Percentiles rank a stretch among this genome's conserved stretches.
These are phyloP conservation scores for Claviceps digitariae DNA, from an alignment of 2,329 filamentous ascomycete species.

Conservation along the genomic window DNA sequence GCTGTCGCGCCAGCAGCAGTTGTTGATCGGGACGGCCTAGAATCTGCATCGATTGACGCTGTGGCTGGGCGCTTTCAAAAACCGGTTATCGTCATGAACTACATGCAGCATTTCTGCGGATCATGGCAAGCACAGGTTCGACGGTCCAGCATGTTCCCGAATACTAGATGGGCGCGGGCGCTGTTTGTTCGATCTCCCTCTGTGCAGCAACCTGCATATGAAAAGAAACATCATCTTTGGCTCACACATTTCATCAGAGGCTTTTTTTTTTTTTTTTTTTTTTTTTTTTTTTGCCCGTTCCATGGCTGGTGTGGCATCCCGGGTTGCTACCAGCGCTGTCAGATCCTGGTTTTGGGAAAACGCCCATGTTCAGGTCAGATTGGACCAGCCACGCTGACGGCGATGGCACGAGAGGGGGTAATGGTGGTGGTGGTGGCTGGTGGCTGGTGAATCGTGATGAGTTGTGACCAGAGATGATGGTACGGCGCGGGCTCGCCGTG, in stretches of 20 bases:
- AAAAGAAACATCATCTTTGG: no score
- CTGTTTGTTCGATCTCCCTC: no score
- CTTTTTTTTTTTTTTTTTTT: no score
- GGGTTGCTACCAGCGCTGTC: background rate
- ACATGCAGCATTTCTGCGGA: no score
- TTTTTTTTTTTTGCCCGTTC: background rate
- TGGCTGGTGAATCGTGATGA: background rate
- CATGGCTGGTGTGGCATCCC: background rate
- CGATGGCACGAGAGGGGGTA: background rate
- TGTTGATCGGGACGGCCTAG: background rate
- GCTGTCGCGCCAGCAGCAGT: background rate
- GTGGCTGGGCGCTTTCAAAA: background rate
- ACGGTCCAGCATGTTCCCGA: no score
- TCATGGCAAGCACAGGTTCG: no score
- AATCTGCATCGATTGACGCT: conserved; percentile 2
- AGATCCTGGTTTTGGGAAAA: background rate
- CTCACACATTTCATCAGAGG: no score
- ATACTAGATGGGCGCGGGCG: no score
- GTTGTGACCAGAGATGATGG: background rate
- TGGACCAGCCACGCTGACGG: conserved; percentile 1
- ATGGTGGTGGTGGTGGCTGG: background rate
- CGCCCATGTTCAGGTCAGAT: background rate
- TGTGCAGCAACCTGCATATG: no score
- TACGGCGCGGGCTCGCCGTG: no score
- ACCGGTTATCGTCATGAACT: background rate